Evolutionary conservation across 1,284 basidiomycete species (phyloP), one percentile per base, ranked within the genome.

Genomic region (Boletellus deceptivus): DNA sequence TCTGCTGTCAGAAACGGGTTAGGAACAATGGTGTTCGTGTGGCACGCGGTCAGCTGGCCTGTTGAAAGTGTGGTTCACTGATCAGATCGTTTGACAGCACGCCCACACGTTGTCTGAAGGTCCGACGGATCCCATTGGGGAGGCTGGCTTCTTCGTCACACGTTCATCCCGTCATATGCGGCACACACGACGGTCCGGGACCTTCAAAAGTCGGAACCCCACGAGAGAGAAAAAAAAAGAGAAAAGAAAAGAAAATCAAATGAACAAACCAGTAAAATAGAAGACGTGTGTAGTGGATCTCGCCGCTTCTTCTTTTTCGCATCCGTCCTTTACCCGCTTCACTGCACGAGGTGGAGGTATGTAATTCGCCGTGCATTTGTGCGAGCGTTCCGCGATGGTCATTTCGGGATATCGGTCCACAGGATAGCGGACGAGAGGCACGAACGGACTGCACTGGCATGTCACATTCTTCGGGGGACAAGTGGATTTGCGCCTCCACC

Each of bases 351-450:
- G 27, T 31, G 8, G 16, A 18, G n/a, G 27, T 10, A 38, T 20
- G 29, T 38, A 20, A 22, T 39, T 41, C 37, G 49, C 17, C 20
- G 39, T 34, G 9, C 22, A 11, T 31, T 25, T 24, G 13, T 37
- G 53, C 58, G 62, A 61, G 44, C 46, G 16, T 65, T 59, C 61
- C 62, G 64, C 64, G 60, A 65, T 48, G 18, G 43, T 65, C 40
- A 48, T 49, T 54, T 60, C 52, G 48, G 54, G 18, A 6, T 42
- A 47, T 46, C 46, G 59, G 59, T 7, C 33, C 38, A 37, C 27
- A 14, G 34, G 27, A 18, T 39, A 38, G 24, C 29, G 11, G 46
- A 25, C 33, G 43, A 40, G 18, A 36, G 41, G 13, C 10, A 5
- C 13, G 25, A 22, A 27, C 4, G 3, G 6, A 27, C 6, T 24